Base-by-base conservation (phyloP, 805 yeast species). In the Candida pseudofarinosa region DNA sequence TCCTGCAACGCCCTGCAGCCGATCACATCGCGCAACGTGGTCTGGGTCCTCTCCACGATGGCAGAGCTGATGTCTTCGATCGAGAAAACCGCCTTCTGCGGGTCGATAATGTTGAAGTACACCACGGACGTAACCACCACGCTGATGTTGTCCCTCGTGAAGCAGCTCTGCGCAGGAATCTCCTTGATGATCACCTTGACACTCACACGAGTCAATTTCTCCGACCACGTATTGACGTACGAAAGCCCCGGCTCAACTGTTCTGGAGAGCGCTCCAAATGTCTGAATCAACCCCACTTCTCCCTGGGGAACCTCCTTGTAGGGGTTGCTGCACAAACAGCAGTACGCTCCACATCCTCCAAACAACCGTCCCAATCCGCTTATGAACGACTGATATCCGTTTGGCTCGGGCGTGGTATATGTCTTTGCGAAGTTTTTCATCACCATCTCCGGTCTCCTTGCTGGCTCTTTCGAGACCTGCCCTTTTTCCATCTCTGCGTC, bases 231-330 rank as follows among this genome's bases (percentile, higher is more conserved):
- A 60, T 83, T 83, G 40, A 83, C 80, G 52, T 77, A 77, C 14
- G 75, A 66, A 35, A 82, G 71, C 38, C 89, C 89, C 4, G 88
- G 88, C 56, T 83, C 88, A 23, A 78, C 83, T 8, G 81, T 70
- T 56, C 80, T 69, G 42, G 81, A 67, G 46, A 83, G 67, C 41
- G 83, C 80, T 50, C 89, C 89, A 55, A 81, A 83, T 33, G 74
- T 72, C 41, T 84, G 82, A 40, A 83, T 68, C 43, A 83, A 69
- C 12, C 88, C 89, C 43, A 83, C 88, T 45, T 76, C 66, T 55
- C 89, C 89, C 62, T 83, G 86, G 19, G 71, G 58, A 19, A 83
- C 85, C 30, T 70, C 65, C 52, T 72, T 66, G 64, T 76, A 83
- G 6, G 87, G 87, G 55, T 80, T 81, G 6, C 73, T 59, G 54